These are phyloP conservation scores for Pisolithus tinctorius DNA, from an alignment of 768 basidiomycete genomes.

Conservation along the genomic window DNA sequence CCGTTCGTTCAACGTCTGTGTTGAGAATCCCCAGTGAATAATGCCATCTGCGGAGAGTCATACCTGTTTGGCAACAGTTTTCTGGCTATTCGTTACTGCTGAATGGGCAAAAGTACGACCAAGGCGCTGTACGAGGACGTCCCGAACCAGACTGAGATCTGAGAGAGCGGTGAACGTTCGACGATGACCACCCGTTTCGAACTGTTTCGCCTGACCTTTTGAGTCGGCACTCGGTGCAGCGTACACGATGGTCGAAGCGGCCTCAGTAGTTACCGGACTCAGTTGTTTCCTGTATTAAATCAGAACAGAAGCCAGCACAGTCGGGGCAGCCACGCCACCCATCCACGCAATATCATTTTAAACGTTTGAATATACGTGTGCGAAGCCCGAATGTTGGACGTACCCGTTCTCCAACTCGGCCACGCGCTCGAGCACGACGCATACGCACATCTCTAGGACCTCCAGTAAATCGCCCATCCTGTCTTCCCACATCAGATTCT, in stretches of 20 bases:
- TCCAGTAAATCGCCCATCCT: slow-evolving; percentile 55
- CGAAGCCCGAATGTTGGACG: too few relatives aligned
- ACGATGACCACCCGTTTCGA: not conserved
- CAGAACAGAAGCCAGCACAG: not conserved
- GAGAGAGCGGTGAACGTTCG: not conserved
- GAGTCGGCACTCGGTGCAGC: slow-evolving; percentile 50
- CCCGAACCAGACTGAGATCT: slow-evolving; percentile 56
- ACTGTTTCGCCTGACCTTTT: slow-evolving; percentile 40
- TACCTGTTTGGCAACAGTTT: slow-evolving; percentile 49
- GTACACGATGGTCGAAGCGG: slow-evolving; percentile 61
- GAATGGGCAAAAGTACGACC: slow-evolving; percentile 52
- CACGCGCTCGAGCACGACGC: slow-evolving; percentile 53
- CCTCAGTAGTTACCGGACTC: slow-evolving; percentile 54
- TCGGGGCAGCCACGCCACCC: not conserved
- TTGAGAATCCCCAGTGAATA: not conserved
- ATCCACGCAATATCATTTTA: not conserved
- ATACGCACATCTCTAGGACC: slow-evolving; percentile 58
- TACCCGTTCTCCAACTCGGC: slow-evolving; percentile 48
- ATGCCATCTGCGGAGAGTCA: slow-evolving; percentile 3
- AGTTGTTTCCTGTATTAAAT: slow-evolving; percentile 29
- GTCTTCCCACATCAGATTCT: slow-evolving; percentile 60
- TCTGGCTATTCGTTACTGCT: slow-evolving; percentile 43
- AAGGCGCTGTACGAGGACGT: slow-evolving; percentile 48
- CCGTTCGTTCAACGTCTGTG: not conserved
- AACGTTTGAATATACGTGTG: too few relatives aligned